phyloP scores from a whole-genome alignment of 257 asterid genomes.

The Rauvolfia tetraphylla region DNA sequence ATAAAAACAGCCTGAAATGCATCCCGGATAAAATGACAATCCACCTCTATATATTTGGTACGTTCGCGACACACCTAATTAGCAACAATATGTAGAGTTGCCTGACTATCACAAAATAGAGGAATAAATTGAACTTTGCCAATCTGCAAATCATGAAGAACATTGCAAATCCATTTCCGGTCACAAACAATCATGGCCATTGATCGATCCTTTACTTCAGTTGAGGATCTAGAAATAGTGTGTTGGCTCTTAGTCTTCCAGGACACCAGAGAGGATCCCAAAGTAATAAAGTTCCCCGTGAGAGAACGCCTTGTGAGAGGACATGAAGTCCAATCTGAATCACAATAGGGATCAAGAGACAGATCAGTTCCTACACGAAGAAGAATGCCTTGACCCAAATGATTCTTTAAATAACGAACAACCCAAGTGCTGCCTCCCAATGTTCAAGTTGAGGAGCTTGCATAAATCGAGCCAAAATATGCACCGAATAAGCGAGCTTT shows the following conservation, averaged over 20 bases:
- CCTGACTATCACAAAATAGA: not conserved
- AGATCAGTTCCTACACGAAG: not conserved
- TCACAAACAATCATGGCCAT: conserved; percentile 3
- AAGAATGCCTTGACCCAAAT: conserved; percentile 2
- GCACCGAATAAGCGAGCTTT: not conserved
- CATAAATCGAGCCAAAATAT: not conserved
- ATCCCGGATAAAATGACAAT: not conserved
- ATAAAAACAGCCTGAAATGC: not conserved
- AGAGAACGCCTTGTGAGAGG: too few species aligned
- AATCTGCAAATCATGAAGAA: not conserved
- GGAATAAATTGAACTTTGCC: too few species aligned
- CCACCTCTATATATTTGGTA: too few species aligned
- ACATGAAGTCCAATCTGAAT: conserved; percentile 12
- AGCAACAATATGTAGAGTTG: too few species aligned
- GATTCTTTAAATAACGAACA: not conserved
- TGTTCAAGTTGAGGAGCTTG: not conserved
- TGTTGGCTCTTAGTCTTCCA: conserved; percentile 4
- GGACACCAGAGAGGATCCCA: not conserved
- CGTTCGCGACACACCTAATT: too few species aligned
- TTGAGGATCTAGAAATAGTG: too few species aligned
- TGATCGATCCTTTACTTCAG: conserved; percentile 3
- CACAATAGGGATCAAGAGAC: not conserved
- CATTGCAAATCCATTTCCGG: not conserved
- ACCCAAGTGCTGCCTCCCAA: too few species aligned
- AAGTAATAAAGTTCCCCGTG: not conserved